These are phyloP conservation scores for Coemansia furcata DNA, from an alignment of 192 early-diverging fungal species.

Conservation along the genomic window DNA sequence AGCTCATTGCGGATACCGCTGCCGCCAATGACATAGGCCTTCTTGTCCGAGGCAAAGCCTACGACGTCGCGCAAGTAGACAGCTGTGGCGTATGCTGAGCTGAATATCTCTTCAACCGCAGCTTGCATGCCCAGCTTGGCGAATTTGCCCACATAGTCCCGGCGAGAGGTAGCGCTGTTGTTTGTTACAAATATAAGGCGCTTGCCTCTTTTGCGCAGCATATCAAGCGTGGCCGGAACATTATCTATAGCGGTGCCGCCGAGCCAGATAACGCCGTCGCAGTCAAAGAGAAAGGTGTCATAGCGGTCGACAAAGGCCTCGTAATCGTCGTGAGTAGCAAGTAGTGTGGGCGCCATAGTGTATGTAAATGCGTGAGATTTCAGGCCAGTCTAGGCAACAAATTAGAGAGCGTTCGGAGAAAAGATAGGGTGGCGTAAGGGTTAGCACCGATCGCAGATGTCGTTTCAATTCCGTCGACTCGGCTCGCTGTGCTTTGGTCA, in stretches of 20 bases:
- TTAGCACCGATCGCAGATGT: too few relatives aligned
- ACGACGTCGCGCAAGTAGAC: constrained; percentile 84
- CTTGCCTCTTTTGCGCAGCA: constrained; percentile 78
- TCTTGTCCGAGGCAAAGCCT: constrained; percentile 81
- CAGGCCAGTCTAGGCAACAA: not conserved
- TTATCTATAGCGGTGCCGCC: constrained; percentile 66
- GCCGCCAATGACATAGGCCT: constrained; percentile 91
- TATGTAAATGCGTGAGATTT: not conserved
- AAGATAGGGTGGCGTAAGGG: not conserved
- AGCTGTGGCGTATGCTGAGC: constrained; percentile 89
- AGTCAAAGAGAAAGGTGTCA: constrained; percentile 96
- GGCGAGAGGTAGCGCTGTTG: constrained; percentile 90
- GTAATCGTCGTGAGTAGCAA: constrained; percentile 35
- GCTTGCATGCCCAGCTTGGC: constrained; percentile 76
- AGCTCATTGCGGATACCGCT: constrained; percentile 86
- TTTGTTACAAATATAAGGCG: constrained; percentile 96
- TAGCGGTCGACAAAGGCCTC: constrained; percentile 67
- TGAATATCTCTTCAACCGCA: constrained; percentile 82
- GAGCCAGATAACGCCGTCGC: constrained; percentile 98
- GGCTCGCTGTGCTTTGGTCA: not conserved
- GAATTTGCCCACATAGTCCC: constrained; percentile 81
- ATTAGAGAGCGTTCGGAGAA: not conserved
- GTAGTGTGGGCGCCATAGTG: constrained; percentile 23
- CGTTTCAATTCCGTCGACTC: too few relatives aligned
- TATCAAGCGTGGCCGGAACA: constrained; percentile 68